These are phyloP conservation scores for Neurospora sp. DNA, from an alignment of 2,329 filamentous ascomycete genomes.

Conservation along the genomic window DNA sequence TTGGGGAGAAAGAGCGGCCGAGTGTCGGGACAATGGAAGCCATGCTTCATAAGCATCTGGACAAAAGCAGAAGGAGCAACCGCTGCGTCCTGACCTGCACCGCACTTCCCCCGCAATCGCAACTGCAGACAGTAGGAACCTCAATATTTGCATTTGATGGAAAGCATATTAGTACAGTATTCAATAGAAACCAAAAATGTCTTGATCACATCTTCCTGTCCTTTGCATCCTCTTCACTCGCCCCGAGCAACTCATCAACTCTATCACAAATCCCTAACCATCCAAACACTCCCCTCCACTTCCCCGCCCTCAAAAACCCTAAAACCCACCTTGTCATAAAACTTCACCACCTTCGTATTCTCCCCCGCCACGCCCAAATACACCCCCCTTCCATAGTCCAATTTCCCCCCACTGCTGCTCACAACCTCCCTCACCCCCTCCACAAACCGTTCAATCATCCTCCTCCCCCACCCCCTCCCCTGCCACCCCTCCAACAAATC, in stretches of 20 bases:
- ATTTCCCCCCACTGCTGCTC: constrained; percentile 4
- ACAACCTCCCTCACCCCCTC: constrained; percentile 22
- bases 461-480: constrained; percentile 34
- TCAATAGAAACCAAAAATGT: too few species aligned
- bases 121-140: background rate
- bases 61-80: background rate
- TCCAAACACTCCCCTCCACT: constrained; percentile 28
- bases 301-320: constrained; percentile 26
- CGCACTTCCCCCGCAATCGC: background rate
- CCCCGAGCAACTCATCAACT: too few species aligned
- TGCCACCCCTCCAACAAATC: constrained; percentile 34
- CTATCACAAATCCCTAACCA: constrained; percentile 29
- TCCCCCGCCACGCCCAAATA: constrained; percentile 36
- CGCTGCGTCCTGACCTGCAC: background rate
- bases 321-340: constrained; percentile 40
- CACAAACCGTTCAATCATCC: constrained; percentile 32
- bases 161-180: too few species aligned
- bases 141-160: too few species aligned
- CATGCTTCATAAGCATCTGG: background rate
- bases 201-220: too few species aligned
- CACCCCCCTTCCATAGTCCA: constrained; percentile 27
- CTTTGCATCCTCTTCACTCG: background rate
- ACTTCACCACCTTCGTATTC: constrained; percentile 37
- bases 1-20: background rate
- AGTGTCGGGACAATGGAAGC: background rate